Percentiles rank a stretch among this genome's conserved stretches.
These are phyloP conservation scores for Globisporangium mamillatum DNA, from an alignment of 352 stramenopile genomes.

Conservation along the genomic window DNA sequence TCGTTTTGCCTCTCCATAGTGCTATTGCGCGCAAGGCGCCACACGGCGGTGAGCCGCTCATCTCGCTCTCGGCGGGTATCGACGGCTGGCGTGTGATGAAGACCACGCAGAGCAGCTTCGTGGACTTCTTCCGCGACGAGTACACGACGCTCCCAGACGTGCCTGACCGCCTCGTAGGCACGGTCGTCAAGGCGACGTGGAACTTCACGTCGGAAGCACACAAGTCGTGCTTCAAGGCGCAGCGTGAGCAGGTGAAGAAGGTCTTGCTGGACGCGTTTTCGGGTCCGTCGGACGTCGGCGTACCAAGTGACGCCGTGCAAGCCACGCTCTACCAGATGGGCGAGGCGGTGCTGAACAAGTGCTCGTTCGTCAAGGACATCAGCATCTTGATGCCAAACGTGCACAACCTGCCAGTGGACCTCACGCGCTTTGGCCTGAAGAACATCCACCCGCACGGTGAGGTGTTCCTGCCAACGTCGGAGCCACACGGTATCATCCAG, in stretches of 20 bases:
- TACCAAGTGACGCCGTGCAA: slow-evolving; percentile 78
- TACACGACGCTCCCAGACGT: slow-evolving; percentile 79
- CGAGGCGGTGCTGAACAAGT: slow-evolving; percentile 66
- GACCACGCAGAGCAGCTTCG: slow-evolving; percentile 87
- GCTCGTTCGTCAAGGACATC: slow-evolving; percentile 67
- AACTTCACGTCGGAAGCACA: slow-evolving; percentile 51
- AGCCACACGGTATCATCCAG: slow-evolving; percentile 88
- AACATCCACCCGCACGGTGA: slow-evolving; percentile 88
- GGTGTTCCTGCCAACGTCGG: slow-evolving; percentile 83
- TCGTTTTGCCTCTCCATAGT: slow-evolving; percentile 20
- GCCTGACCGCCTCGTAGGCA: slow-evolving; percentile 73
- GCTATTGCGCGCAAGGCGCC: slow-evolving; percentile 51
- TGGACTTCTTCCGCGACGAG: slow-evolving; percentile 81
- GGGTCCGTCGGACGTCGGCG: slow-evolving; percentile 71
- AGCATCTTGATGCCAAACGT: slow-evolving; percentile 86
- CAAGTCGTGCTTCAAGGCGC: slow-evolving; percentile 37
- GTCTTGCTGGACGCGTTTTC: slow-evolving; percentile 75
- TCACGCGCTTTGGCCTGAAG: slow-evolving; percentile 78
- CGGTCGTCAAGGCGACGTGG: slow-evolving; percentile 74
- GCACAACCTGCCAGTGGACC: slow-evolving; percentile 86
- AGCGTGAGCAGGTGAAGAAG: slow-evolving; percentile 56
- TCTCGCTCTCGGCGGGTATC: slow-evolving; percentile 59
- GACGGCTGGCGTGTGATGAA: slow-evolving; percentile 83
- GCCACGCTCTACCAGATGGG: slow-evolving; percentile 87
- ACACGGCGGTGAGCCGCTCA: slow-evolving; percentile 23